Percentiles rank a stretch among this genome's conserved stretches.
Conservation (phyloP, 192 early-diverging fungal genomes). For the Linnemannia elongata region DNA sequence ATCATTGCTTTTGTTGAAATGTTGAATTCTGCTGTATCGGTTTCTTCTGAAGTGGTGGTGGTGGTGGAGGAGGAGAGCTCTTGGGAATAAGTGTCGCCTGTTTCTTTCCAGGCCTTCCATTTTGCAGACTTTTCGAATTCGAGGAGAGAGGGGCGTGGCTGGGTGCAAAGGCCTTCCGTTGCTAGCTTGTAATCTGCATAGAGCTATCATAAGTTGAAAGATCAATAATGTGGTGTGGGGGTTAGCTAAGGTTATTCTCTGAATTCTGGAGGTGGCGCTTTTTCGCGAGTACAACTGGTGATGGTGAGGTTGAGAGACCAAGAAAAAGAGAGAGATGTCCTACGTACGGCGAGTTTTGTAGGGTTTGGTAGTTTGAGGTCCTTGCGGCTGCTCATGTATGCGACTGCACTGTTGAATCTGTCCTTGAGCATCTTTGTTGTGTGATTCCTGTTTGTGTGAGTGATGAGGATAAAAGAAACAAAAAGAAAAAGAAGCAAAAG, state of each 20-base stretch:
- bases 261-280: no score
- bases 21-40: conserved; percentile 27
- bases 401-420: conserved; percentile 44
- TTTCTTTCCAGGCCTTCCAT: conserved; percentile 62
- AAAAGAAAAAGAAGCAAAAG: no score
- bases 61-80: conserved; percentile 16
- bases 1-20: conserved; percentile 30
- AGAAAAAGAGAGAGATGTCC: neutral
- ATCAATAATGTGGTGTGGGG: neutral
- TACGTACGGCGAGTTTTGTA: conserved; percentile 43
- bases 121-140: conserved; percentile 60
- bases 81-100: conserved; percentile 28
- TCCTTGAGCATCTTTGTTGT: conserved; percentile 24
- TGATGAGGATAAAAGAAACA: neutral
- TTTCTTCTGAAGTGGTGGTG: neutral
- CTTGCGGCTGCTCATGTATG: conserved; percentile 29
- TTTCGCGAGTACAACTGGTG: neutral
- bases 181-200: conserved; percentile 58
- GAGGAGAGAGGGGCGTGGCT: conserved; percentile 49
- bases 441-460: neutral
- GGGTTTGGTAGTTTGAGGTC: conserved; percentile 30
- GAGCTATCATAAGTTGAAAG: conserved; percentile 22
- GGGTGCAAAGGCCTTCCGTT: conserved; percentile 55
- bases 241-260: neutral
- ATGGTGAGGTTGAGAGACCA: no score